phyloP scores from a whole-genome alignment of 345 rosid genomes.

The Carallia brachiata region DNA sequence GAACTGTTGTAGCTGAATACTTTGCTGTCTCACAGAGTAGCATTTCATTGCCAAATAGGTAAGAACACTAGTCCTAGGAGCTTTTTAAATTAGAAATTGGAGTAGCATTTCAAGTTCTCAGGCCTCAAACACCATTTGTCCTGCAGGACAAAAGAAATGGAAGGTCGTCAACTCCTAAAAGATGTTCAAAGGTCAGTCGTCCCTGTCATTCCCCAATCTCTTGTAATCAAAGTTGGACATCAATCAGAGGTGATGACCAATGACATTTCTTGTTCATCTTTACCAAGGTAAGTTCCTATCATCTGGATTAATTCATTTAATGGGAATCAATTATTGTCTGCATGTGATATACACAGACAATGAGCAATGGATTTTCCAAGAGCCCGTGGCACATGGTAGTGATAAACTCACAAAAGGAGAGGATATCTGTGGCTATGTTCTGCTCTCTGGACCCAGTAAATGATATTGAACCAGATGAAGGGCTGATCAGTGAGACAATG shows the following conservation, averaged over 20 bases:
- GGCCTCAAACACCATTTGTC: conserved; percentile 50
- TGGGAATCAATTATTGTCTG: too few species aligned
- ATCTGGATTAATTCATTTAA: too few species aligned
- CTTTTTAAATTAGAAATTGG: not conserved
- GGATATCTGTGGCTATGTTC: too few species aligned
- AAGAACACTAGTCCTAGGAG: too few species aligned
- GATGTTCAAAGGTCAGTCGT: conserved; percentile 49
- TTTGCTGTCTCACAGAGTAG: too few species aligned
- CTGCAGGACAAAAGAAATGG: conserved; percentile 48
- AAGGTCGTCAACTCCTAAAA: conserved; percentile 49
- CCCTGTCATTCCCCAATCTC: conserved; percentile 36
- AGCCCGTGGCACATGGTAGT: conserved; percentile 40
- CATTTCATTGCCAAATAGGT: too few species aligned
- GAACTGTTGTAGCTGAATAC: too few species aligned
- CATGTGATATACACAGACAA: conserved; percentile 25
- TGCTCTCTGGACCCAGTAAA: too few species aligned
- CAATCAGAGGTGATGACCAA: conserved; percentile 11
- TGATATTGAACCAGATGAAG: too few species aligned
- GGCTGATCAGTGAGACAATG: conserved; percentile 16
- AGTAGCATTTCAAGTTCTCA: conserved; percentile 27
- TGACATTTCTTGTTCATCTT: too few species aligned
- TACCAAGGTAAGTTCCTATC: too few species aligned
- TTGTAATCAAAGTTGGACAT: conserved; percentile 46
- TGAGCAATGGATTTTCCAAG: conserved; percentile 53
- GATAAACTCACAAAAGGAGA: not conserved